These are phyloP conservation scores for Eucalyptus marginata DNA, from an alignment of 345 rosid species.

Conservation along the genomic window DNA sequence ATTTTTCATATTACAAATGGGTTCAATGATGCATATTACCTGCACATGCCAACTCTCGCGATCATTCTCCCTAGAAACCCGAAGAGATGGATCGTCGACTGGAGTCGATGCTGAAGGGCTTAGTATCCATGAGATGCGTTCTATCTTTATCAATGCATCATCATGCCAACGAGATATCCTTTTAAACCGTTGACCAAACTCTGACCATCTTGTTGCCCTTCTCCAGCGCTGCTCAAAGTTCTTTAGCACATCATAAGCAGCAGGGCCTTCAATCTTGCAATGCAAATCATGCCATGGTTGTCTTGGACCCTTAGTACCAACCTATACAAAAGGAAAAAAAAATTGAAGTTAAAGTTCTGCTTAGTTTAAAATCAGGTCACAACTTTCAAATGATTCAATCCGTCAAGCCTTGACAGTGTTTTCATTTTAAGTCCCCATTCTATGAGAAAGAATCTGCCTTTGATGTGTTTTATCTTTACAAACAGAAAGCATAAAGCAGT, in stretches of 20 bases:
- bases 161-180: slow-evolving; percentile 69
- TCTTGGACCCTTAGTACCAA: slow-evolving; percentile 62
- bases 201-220: slow-evolving; percentile 71
- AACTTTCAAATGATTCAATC: neutral
- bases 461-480: neutral
- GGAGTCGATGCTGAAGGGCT: slow-evolving; percentile 37
- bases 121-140: slow-evolving; percentile 82
- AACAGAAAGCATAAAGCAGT: neutral
- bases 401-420: neutral
- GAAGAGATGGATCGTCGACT: slow-evolving; percentile 31
- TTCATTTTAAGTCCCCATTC: neutral
- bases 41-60: slow-evolving; percentile 75
- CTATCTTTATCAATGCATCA: slow-evolving; percentile 69
- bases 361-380: neutral
- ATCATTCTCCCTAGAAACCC: slow-evolving; percentile 42
- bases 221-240: slow-evolving; percentile 95
- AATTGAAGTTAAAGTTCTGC: neutral
- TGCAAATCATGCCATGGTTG: slow-evolving; percentile 92
- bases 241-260: slow-evolving; percentile 76
- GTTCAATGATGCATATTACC: slow-evolving; percentile 14
- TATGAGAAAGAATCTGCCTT: neutral
- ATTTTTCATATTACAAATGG: neutral
- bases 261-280: slow-evolving; percentile 90
- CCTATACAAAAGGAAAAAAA: slow-evolving; percentile 13
- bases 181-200: slow-evolving; percentile 46